Evolutionary conservation across 1,284 basidiomycete species (phyloP), one percentile per base, ranked within the genome.

Genomic region (Takashimella koratensis): DNA sequence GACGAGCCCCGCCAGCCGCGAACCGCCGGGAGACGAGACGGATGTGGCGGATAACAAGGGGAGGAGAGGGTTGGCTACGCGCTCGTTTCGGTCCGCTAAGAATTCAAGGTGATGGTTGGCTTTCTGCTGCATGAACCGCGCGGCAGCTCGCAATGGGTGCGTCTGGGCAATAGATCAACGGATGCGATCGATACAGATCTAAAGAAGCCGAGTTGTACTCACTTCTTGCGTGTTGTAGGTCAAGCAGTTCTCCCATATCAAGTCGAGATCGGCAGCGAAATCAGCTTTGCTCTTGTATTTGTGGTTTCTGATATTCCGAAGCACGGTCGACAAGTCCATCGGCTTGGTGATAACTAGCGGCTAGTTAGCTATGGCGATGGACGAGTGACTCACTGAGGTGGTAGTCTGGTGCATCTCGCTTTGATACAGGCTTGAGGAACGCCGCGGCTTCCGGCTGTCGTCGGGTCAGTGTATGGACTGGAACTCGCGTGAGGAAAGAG

Each of bases 231-330:
- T 86, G 72, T 99, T 99, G 76, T 98, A 98, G 11, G 82, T 83
- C 63, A 88, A 82, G 73, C 95, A 98, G 67, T 98, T 98, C 51
- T 86, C 84, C 95, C 95, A 98, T 64, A 99, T 98, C 57, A 96
- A 82, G 64, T 95, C 89, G 43, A 99, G 79, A 75, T 99, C 96
- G 57, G 88, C 86, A 58, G 87, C 86, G 74, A 99, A 98, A 67
- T 95, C 88, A 57, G 84, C 82, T 78, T 98, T 98, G 51, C 84
- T 89, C 78, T 94, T 95, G 83, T 97, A 98, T 49, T 83, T 81
- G 70, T 88, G 89, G 47, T 81, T 78, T 78, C 95, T 97, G 70
- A 96, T 86, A 77, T 95, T 95, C 79, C 86, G 90, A 54, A 87
- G 80, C 83, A 98, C 90, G 0, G 92, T 89, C 58, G 86, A 85